Percentiles rank a stretch among this genome's conserved stretches.
Evolutionary conservation across 495 filamentous ascomycete genomes (phyloP).

Genomic region (Aspergillus sclerotiicarbonarius): DNA sequence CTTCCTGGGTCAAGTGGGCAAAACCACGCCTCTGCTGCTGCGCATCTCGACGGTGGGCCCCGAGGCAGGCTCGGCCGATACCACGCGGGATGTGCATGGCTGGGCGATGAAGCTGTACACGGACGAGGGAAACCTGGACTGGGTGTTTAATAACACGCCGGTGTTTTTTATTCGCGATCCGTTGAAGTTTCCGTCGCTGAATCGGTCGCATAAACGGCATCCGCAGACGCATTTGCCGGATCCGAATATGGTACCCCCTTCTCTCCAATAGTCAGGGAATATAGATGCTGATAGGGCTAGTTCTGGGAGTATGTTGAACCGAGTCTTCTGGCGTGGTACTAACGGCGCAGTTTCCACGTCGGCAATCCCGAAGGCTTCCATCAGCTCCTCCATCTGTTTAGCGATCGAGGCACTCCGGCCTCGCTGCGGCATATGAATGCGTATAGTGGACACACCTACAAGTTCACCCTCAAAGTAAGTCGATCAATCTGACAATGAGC

Average conservation of each 20-base stretch:
- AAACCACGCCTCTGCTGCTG: conserved; percentile 53
- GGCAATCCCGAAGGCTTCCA: conserved; percentile 6
- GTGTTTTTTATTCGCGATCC: conserved; percentile 57
- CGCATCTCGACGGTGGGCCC: conserved; percentile 62
- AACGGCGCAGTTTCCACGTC: neutral
- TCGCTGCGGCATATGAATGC: conserved; percentile 55
- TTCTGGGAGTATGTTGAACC: conserved; percentile 7
- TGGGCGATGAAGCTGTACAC: conserved; percentile 71
- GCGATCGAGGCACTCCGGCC: conserved; percentile 5
- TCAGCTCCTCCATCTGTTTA: conserved; percentile 7
- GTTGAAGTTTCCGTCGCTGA: conserved; percentile 55
- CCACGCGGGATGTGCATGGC: conserved; percentile 57
- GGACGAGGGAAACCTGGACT: conserved; percentile 68
- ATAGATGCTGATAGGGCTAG: neutral
- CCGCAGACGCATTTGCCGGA: conserved; percentile 47
- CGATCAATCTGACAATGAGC: too few relatives aligned
- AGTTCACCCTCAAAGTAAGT: conserved; percentile 35
- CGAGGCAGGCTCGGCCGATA: conserved; percentile 59
- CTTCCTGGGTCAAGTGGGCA: conserved; percentile 39
- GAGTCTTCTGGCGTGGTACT: too few relatives aligned
- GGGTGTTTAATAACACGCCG: conserved; percentile 52
- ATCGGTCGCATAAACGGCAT: conserved; percentile 50
- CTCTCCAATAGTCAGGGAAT: too few relatives aligned
- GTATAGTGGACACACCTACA: conserved; percentile 69
- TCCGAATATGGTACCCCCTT: conserved; percentile 43